Evolutionary conservation across 306 rosid species (phyloP), one percentile per base, ranked within the genome.

Genomic region (Abrus pulchellus): DNA sequence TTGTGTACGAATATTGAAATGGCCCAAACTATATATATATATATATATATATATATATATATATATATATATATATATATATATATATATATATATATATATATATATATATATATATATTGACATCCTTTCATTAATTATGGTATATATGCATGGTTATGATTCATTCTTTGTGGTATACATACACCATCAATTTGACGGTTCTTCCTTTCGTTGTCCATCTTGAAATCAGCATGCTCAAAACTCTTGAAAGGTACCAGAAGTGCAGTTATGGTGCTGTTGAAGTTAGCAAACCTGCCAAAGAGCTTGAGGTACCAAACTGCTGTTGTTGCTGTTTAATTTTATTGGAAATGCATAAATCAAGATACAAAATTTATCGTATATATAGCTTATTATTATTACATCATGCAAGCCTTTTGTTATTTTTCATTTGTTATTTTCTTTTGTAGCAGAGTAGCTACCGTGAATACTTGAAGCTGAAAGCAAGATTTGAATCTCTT

Each of bases 231-330:
- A 83, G 87, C 81, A 83, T 83, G 87, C 78, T 79, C 50, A 83
- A 83, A 57, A 83, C 87, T 14, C 87, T 83, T 67, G 87, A 83
- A 33, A 87, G 93, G 86, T 94, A 94, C 87, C 98, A 94, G 77
- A 95, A 93, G 34, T 93, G 99, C 78, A 95, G 97, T 52, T 95
- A 93, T 89, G 98, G 98, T 48, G 93, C 97, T 6, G 89, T 93
- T 43, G 99, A 95, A 85, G 93, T 91, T 75, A 88, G 83, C 85
- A 90, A 76, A 79, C 97, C 97, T 36, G 86, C 90, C 75, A 93
- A 90, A 84, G 99, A 95, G 80, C 98, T 95, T 43, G 99, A 95
- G 99, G 99, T 95, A 55, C 13, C 29, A 27, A 38, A 44, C 53
- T 29, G 14, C 6, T 28, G 20, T 11, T 29, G 30, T 49, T 52